Evolutionary conservation across 352 stramenopile species (phyloP).

Genomic region (Globisporangium orthogonon): DNA sequence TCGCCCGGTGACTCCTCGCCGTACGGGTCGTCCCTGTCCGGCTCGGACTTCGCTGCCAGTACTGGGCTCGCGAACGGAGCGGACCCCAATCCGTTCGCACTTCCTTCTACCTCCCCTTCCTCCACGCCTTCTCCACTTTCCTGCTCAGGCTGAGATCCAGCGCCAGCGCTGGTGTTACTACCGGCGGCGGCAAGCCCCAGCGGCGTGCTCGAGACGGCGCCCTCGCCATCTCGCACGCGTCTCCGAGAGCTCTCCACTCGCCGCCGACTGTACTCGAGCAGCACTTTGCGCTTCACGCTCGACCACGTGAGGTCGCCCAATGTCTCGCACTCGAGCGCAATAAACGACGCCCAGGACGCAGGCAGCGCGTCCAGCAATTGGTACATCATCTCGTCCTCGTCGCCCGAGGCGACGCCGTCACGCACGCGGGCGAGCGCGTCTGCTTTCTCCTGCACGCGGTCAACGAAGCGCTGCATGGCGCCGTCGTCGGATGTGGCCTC

Average conservation of each 20-base stretch:
- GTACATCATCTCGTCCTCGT: constrained; percentile 8
- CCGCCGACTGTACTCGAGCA: constrained; percentile 5
- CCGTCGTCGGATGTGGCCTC: neutral
- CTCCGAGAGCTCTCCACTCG: neutral
- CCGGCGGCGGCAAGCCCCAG: neutral
- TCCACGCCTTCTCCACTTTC: neutral
- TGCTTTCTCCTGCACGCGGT: neutral
- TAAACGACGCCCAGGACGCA: constrained; percentile 2
- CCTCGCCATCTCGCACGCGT: neutral
- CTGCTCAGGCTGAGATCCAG: neutral
- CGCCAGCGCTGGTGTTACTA: neutral
- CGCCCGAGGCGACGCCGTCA: neutral
- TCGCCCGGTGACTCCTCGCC: constrained; percentile 1
- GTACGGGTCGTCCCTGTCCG: constrained; percentile 3
- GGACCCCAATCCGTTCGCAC: neutral
- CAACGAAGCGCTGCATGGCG: constrained; percentile 7
- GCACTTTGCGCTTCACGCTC: constrained; percentile 5
- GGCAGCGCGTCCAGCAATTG: constrained; percentile 8
- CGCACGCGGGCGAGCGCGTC: constrained; percentile 5
- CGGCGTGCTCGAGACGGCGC: neutral
- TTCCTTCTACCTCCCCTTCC: neutral
- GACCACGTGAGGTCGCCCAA: constrained; percentile 4
- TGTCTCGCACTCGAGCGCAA: constrained; percentile 1
- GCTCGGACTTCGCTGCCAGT: constrained; percentile 1
- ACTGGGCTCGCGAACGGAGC: neutral